Evolutionary conservation across 176 grass and related monocot genomes (phyloP).

Genomic region (Canna indica): DNA sequence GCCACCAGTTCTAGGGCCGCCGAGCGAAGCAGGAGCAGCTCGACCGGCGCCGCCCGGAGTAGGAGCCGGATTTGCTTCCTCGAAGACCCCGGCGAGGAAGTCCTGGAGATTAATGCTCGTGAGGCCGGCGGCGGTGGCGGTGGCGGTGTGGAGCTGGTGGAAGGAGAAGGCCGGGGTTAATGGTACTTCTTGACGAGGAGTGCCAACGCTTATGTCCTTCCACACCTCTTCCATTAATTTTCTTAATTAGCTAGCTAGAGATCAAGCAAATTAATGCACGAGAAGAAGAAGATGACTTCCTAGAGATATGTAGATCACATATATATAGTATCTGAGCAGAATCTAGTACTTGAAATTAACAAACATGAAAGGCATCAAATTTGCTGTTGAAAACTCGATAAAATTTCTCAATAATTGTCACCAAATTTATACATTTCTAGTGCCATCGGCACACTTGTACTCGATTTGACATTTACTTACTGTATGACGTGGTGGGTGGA

Average conservation of each 20-base stretch:
- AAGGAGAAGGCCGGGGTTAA: neutral
- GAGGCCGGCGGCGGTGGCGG: neutral
- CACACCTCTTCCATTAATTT: conserved; percentile 14
- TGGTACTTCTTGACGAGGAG: neutral
- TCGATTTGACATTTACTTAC: no score
- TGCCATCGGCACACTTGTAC: no score
- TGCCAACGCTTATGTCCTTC: conserved; percentile 7
- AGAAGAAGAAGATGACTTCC: no score
- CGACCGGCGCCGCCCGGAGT: no score
- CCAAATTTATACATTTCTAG: no score
- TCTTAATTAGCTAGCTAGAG: neutral
- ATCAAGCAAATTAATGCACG: no score
- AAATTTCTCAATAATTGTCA: no score
- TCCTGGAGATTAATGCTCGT: conserved; percentile 1
- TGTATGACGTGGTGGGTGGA: no score
- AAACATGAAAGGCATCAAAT: no score
- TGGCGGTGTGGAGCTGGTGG: neutral
- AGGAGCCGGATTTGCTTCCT: neutral
- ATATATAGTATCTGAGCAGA: no score
- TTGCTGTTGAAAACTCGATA: neutral
- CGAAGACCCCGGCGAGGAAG: neutral
- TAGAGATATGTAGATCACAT: no score
- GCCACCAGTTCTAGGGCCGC: no score
- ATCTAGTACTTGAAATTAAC: neutral
- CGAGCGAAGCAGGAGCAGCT: neutral